These are phyloP conservation scores for Rhododendron kiyosumense DNA, from an alignment of 148 eudicot species.

Conservation along the genomic window DNA sequence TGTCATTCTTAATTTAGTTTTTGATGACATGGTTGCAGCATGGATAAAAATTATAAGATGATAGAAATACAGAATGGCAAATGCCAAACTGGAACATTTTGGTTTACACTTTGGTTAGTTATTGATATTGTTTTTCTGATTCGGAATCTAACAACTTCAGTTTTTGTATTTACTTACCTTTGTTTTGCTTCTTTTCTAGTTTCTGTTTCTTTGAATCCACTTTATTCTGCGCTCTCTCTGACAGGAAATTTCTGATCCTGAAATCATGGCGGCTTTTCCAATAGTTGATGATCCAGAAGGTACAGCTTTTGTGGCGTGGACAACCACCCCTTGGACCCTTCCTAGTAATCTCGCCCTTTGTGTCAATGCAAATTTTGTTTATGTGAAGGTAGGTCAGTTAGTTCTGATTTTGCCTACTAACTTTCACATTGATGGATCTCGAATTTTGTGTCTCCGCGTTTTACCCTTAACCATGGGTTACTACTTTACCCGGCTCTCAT, in stretches of 20 bases:
- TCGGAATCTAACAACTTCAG: neutral
- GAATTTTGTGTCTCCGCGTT: neutral
- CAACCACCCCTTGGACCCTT: conserved; percentile 97
- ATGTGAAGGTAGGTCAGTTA: conserved; percentile 84
- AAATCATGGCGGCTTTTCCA: conserved; percentile 83
- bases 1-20: neutral
- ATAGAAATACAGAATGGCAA: neutral
- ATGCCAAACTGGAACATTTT: neutral
- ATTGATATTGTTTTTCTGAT: neutral
- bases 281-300: conserved; percentile 64
- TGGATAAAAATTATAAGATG: neutral
- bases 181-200: neutral
- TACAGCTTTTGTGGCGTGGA: conserved; percentile 94
- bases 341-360: conserved; percentile 98
- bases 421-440: neutral
- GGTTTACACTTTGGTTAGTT: no score
- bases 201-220: neutral
- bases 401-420: neutral
- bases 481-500: neutral
- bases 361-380: conserved; percentile 69
- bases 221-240: neutral
- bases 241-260: conserved; percentile 95
- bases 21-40: neutral
- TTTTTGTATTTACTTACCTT: neutral
- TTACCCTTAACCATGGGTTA: neutral